Evolutionary conservation across 2,329 filamentous ascomycete genomes (phyloP).

Genomic region (Aspergillus latus): DNA sequence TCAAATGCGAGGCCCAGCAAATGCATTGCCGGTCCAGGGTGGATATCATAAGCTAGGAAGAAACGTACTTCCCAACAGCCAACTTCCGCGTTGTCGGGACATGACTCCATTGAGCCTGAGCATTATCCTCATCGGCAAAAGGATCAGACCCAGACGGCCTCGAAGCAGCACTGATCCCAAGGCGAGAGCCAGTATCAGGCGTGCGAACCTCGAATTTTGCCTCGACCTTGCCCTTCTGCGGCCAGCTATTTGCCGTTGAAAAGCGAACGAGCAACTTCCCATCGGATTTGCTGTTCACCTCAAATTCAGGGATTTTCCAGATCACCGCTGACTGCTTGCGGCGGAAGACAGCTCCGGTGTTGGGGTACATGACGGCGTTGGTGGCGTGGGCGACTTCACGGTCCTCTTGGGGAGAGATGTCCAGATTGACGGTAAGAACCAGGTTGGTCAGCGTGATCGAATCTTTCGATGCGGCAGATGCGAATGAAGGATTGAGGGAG

Average conservation of each 20-base stretch:
- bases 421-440: constrained; percentile 61
- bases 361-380: constrained; percentile 48
- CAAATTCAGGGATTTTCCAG: constrained; percentile 51
- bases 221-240: constrained; percentile 74
- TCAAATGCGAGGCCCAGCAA: too few species aligned
- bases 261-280: constrained; percentile 84
- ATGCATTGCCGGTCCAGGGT: background rate
- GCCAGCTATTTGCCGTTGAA: constrained; percentile 67
- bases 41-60: constrained; percentile 32
- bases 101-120: constrained; percentile 59
- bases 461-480: constrained; percentile 41
- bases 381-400: constrained; percentile 43
- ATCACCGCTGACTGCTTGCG: constrained; percentile 47
- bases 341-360: constrained; percentile 45
- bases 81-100: constrained; percentile 67
- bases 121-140: constrained; percentile 48
- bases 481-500: constrained; percentile 72
- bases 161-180: constrained; percentile 57
- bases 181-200: constrained; percentile 59
- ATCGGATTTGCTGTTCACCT: constrained; percentile 54
- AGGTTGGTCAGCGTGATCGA: constrained; percentile 70
- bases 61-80: constrained; percentile 73
- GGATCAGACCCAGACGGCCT: constrained; percentile 40
- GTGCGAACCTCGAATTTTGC: constrained; percentile 73
- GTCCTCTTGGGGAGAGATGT: constrained; percentile 41